Conservation (phyloP, 2,329 filamentous ascomycete genomes). For the Calycina herbarum region DNA sequence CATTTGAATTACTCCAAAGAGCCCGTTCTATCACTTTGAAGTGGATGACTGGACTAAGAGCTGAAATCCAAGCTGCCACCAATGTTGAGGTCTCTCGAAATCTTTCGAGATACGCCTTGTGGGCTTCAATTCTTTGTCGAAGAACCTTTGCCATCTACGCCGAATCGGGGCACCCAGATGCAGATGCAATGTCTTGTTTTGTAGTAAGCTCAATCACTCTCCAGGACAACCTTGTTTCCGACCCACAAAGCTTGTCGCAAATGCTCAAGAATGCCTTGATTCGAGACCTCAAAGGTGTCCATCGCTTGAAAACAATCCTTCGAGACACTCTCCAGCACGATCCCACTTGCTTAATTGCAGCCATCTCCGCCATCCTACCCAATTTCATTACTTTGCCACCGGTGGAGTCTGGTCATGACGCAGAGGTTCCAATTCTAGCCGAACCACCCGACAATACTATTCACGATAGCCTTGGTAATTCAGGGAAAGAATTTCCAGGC, state of each 20-base stretch:
- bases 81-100: slow-evolving; percentile 43
- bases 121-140: slow-evolving; percentile 57
- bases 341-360: slow-evolving; percentile 35
- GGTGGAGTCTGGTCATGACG: too few relatives aligned
- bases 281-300: slow-evolving; percentile 48
- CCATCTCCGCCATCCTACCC: slow-evolving; percentile 17
- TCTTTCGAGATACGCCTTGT: slow-evolving; percentile 49
- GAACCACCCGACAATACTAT: background rate
- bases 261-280: slow-evolving; percentile 43
- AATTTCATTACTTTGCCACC: background rate
- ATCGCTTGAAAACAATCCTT: slow-evolving; percentile 41
- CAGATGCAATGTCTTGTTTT: slow-evolving; percentile 34
- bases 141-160: slow-evolving; percentile 43
- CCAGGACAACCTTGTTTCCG: slow-evolving; percentile 47
- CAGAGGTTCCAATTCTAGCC: background rate
- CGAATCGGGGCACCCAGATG: slow-evolving; percentile 1
- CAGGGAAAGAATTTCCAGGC: background rate
- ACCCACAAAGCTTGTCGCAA: slow-evolving; percentile 40
- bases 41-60: slow-evolving; percentile 52
- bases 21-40: slow-evolving; percentile 45
- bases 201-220: slow-evolving; percentile 45
- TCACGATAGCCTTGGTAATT: background rate
- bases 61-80: slow-evolving; percentile 43
- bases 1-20: slow-evolving; percentile 40
- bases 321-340: slow-evolving; percentile 37